Evolutionary conservation across 2,329 filamentous ascomycete species (phyloP).

Genomic region (Monilinia vaccinii-corymbosi): DNA sequence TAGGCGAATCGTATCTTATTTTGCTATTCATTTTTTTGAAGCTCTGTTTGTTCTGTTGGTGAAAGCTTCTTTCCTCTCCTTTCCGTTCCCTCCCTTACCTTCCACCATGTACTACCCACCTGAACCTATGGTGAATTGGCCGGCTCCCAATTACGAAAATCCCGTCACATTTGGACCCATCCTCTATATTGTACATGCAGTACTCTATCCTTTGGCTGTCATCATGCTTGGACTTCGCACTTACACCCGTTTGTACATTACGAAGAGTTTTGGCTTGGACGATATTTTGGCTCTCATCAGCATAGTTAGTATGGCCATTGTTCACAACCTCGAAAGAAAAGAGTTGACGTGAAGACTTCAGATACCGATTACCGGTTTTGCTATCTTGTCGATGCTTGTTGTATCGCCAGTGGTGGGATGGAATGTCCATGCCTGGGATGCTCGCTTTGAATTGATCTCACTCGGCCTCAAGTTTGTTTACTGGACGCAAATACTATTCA

Average conservation of each 20-base stretch:
- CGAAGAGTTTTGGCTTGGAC: neutral
- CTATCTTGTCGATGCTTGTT: neutral
- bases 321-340: neutral
- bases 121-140: neutral
- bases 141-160: neutral
- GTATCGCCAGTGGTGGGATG: neutral
- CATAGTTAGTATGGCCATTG: neutral
- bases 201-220: neutral
- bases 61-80: neutral
- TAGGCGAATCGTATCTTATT: neutral
- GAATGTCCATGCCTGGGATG: neutral
- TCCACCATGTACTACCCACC: neutral
- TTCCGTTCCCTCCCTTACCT: no score
- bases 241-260: neutral
- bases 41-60: neutral
- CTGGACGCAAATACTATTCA: neutral
- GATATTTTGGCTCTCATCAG: neutral
- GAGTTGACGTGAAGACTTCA: neutral
- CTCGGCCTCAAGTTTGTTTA: neutral
- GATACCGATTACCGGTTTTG: neutral
- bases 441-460: neutral
- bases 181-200: neutral
- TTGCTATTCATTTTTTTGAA: no score
- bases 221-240: neutral
- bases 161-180: neutral